Evolutionary conservation across 2,329 filamentous ascomycete species (phyloP).

Genomic region (Sporothrix variecibatus): DNA sequence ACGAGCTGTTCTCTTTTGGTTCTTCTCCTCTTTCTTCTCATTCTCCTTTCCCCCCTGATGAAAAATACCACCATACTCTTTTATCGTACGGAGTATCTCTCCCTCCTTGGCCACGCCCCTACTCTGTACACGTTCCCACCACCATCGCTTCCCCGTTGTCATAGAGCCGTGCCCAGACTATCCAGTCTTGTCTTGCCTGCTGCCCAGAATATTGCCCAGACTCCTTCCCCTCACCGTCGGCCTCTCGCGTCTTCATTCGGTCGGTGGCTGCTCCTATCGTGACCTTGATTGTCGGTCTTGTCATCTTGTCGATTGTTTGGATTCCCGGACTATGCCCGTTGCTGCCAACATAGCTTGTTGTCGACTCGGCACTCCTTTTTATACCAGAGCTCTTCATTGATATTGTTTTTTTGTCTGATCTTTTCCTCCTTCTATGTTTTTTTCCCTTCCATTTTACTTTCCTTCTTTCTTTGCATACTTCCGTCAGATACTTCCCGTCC

Average conservation of each 20-base stretch:
- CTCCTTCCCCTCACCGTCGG: background rate
- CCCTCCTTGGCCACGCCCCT: background rate
- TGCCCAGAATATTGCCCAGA: background rate
- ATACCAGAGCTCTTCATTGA: background rate
- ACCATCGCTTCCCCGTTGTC: background rate
- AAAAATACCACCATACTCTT: background rate
- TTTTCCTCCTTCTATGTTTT: background rate
- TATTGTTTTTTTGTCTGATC: background rate
- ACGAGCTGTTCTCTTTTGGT: background rate
- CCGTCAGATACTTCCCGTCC: background rate
- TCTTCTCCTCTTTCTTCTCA: background rate
- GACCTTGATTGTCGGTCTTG: background rate
- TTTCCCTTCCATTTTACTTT: background rate
- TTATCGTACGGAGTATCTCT: background rate
- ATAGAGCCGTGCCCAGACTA: background rate
- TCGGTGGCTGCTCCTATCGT: background rate
- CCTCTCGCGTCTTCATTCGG: background rate
- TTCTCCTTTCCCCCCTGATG: background rate
- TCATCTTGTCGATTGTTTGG: background rate
- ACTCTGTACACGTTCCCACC: background rate
- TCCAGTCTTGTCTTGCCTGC: background rate
- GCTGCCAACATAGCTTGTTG: background rate
- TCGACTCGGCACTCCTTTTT: background rate
- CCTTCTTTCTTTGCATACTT: background rate
- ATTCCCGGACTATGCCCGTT: slow-evolving; percentile 13